These are phyloP conservation scores for Hysterangium stoloniferum DNA, from an alignment of 768 basidiomycete genomes.

Conservation along the genomic window DNA sequence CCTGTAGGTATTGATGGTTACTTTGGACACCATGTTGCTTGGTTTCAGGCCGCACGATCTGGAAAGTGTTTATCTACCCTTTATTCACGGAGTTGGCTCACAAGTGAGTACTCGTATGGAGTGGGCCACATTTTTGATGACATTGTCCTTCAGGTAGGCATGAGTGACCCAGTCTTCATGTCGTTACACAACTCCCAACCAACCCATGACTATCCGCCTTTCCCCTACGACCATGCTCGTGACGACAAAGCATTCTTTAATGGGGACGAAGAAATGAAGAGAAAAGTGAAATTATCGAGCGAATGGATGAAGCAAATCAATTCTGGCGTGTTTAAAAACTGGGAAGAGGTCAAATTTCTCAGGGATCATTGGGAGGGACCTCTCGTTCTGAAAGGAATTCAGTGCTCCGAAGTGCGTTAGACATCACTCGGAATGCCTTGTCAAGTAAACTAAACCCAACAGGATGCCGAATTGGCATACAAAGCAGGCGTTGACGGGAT, in stretches of 20 bases:
- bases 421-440: background rate
- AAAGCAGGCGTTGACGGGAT: slow-evolving; percentile 62
- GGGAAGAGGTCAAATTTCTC: slow-evolving; percentile 66
- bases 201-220: slow-evolving; percentile 33
- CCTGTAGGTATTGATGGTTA: slow-evolving; percentile 48
- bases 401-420: slow-evolving; percentile 45
- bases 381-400: slow-evolving; percentile 71
- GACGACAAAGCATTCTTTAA: slow-evolving; percentile 32
- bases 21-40: slow-evolving; percentile 63
- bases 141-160: slow-evolving; percentile 57
- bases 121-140: background rate
- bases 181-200: slow-evolving; percentile 40
- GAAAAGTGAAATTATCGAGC: slow-evolving; percentile 39
- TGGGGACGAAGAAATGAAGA: slow-evolving; percentile 41
- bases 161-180: slow-evolving; percentile 78
- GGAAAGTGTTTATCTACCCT: slow-evolving; percentile 55
- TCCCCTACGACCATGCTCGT: slow-evolving; percentile 51
- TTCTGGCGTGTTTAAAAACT: slow-evolving; percentile 54
- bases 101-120: slow-evolving; percentile 9
- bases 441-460: slow-evolving; percentile 1
- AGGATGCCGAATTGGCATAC: slow-evolving; percentile 64
- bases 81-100: slow-evolving; percentile 38
- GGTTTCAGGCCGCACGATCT: slow-evolving; percentile 78
- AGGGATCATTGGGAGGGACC: slow-evolving; percentile 73
- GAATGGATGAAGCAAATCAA: slow-evolving; percentile 58